phyloP scores from a whole-genome alignment of 306 rosid genomes.

The Ceratonia siliqua region DNA sequence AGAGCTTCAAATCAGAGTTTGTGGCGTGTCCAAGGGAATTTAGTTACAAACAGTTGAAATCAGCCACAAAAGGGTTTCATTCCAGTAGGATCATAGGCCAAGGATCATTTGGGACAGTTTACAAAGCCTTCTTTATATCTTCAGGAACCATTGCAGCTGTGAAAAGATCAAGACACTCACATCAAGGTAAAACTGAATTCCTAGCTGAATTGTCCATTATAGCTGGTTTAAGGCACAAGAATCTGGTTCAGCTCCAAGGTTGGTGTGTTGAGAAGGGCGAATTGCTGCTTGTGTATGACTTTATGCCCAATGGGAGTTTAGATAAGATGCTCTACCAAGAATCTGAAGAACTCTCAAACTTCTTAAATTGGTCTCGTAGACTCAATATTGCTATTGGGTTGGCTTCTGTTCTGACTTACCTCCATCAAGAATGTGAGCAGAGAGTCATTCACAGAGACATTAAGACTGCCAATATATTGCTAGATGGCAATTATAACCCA shows the following conservation, averaged over 20 bases:
- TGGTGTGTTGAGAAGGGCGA: slow-evolving; percentile 21
- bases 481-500: slow-evolving; percentile 53
- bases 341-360: background rate
- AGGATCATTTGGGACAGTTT: slow-evolving; percentile 1
- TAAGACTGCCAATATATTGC: slow-evolving; percentile 68
- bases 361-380: slow-evolving; percentile 39
- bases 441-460: slow-evolving; percentile 78
- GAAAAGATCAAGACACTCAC: background rate
- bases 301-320: slow-evolving; percentile 45
- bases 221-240: slow-evolving; percentile 13
- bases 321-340: slow-evolving; percentile 37
- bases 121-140: background rate
- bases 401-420: slow-evolving; percentile 49
- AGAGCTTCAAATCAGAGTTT: slow-evolving; percentile 1
- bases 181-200: slow-evolving; percentile 1
- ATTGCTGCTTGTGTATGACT: slow-evolving; percentile 57
- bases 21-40: background rate
- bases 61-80: slow-evolving; percentile 20
- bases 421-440: slow-evolving; percentile 82
- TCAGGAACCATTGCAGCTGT: background rate
- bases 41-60: background rate
- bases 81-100: background rate
- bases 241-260: slow-evolving; percentile 19
- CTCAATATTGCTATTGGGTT: slow-evolving; percentile 35
- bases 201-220: background rate